Evolutionary conservation across 768 basidiomycete genomes (phyloP).

Genomic region (Pleurotus platypus): DNA sequence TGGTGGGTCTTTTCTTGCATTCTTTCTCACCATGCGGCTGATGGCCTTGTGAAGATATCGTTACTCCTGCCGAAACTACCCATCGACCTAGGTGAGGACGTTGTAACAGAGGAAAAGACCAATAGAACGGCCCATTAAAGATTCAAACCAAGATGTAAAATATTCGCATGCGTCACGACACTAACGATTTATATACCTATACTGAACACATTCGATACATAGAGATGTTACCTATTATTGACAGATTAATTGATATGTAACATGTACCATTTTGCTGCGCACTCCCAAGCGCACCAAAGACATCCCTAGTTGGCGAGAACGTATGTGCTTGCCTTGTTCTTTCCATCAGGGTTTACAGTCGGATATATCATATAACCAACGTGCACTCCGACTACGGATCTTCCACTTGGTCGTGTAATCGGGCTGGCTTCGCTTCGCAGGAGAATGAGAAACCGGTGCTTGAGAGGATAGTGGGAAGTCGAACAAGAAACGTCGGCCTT

Average conservation of each 20-base stretch:
- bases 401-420: neutral
- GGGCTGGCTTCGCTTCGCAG: neutral
- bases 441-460: neutral
- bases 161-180: neutral
- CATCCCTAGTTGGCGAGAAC: too few relatives aligned
- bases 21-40: neutral
- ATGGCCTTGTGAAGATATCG: conserved; percentile 30
- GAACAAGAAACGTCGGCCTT: neutral
- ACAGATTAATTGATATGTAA: too few relatives aligned
- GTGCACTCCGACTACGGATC: neutral
- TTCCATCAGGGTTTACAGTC: too few relatives aligned
- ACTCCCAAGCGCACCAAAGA: too few relatives aligned
- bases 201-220: too few relatives aligned
- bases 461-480: too few relatives aligned
- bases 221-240: too few relatives aligned
- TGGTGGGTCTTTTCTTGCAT: conserved; percentile 35
- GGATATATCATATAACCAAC: neutral
- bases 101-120: neutral
- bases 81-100: conserved; percentile 21
- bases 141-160: conserved; percentile 4
- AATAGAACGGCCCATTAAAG: neutral
- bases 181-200: neutral
- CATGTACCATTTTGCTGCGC: too few relatives aligned
- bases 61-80: conserved; percentile 34
- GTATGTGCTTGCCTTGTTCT: too few relatives aligned